Conservation (phyloP, 73 alveolate genomes). For the Paramecium sonneborni region DNA sequence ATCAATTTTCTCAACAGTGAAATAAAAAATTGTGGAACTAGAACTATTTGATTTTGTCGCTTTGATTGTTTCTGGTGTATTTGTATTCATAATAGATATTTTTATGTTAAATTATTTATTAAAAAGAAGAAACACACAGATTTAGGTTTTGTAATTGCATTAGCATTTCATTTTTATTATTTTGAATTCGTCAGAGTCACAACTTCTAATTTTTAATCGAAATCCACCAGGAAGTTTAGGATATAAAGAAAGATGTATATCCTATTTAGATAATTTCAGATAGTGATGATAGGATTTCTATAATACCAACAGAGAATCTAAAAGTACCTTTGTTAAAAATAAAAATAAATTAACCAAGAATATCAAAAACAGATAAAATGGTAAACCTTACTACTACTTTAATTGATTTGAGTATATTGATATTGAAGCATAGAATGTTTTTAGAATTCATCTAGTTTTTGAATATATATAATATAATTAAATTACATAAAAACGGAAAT, state of each 20-base stretch:
- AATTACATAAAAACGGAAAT: conserved; percentile 51
- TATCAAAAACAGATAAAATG: not conserved
- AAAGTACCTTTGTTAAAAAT: not conserved
- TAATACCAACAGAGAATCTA: not conserved
- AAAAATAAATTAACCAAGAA: not conserved
- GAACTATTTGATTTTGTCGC: not conserved
- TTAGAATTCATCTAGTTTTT: not conserved
- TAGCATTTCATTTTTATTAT: not conserved
- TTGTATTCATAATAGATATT: not conserved
- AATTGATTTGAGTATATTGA: not conserved
- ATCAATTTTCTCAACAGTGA: not conserved
- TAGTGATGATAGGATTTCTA: not conserved
- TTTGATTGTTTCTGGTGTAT: conserved; percentile 8
- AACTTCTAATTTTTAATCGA: not conserved
- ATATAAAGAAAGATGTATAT: not conserved
- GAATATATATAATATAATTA: not conserved
- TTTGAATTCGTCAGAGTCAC: not conserved
- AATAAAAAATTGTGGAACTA: not conserved
- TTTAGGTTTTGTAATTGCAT: not conserved
- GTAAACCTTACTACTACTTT: not conserved
- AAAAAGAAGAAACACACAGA: not conserved
- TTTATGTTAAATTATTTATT: not conserved
- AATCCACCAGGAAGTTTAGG: not conserved
- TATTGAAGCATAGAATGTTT: not conserved
- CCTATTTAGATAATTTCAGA: not conserved